Base-by-base conservation (phyloP, 169 alveolate species). In the Eimeria mitis region DNA sequence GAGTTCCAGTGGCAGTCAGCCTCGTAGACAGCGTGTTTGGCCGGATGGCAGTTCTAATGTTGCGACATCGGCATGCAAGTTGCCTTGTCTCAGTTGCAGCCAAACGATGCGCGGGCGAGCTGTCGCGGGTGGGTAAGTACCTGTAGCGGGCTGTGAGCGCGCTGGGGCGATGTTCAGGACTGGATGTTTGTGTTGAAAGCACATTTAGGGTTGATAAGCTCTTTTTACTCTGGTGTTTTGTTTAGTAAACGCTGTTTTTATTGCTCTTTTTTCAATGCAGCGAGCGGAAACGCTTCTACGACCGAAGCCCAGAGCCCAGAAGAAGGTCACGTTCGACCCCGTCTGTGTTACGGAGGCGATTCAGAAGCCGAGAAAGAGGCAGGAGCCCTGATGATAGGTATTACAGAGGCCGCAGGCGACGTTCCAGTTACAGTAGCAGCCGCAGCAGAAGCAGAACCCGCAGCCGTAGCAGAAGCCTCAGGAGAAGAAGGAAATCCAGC, bases 311-410 rank as follows among this genome's bases (percentile, higher is more conserved):
- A 1, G 94, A 87, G 44, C 94, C 49, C 0, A 85, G 91, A 37
- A 61, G 94, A 56, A 56, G 94, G 78, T 87, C 94, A 21, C 94
- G 94, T 16, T 87, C 94, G 28, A 87, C 94, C 1, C 94, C 94
- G 6, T 87, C 94, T n/a, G 54, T 87, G 49, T 44, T 87, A 34
- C 94, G 94, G 81, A 61, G 83, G 61, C 94, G 94, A 52, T 61
- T 61, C 37, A 61, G 83, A 42, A 87, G 94, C 94, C 83, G 81
- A 34, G 94, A 87, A 5, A 87, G 94, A 65, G 52, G 81, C 34
- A 87, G 92, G 63, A 87, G 94, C 54, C 83, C 83, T 25, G 94
- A 87, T 28, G 81, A 87, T 21, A 61, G 94, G 37, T 87, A 87
- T 42, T 65, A 87, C 63, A 40, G 83, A 28, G 65, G 84, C 79